Evolutionary conservation across 768 basidiomycete genomes (phyloP), one percentile per base, ranked within the genome.

Genomic region (Suillus americanus): DNA sequence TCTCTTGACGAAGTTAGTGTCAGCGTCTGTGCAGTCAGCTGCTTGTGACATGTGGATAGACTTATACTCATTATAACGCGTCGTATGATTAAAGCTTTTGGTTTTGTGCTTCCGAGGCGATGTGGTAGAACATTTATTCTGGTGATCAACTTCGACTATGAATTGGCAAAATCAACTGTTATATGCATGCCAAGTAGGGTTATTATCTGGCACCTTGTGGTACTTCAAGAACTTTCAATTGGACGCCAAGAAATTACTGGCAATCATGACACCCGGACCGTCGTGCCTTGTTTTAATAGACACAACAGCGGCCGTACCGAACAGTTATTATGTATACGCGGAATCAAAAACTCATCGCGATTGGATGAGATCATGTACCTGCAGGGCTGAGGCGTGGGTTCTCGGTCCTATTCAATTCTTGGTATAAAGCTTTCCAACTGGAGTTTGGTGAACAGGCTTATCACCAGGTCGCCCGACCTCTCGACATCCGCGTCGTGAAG

Each of bases 211-310:
- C 16, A 30, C 28, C 16, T 18, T 53, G 51, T 48, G 46, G 23
- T 23, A 14, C 23, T 7, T 50, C 14, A 23, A 43, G 43, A 50
- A 3, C 14, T 51, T 28, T 25, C 1, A 25, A 18, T 7, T 6
- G 3, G 50, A 50, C 25, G 23, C 20, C 43, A 20, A 43, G 40
- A 41, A 18, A 8, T 43, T 16, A 7, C 41, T 43, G 45, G 12
- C 12, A 23, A 23, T 23, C 2, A 25, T 50, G n/a, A 6, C 9
- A 48, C 14, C 48, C 48, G 48, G 14, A 50, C 48, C 25, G 25
- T 12, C 10, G 64, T 63, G 41, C 64, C 64, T 65, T 12, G 12
- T 33, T 38, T 62, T 45, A 35, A 61, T 62, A 38, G 23, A 57
- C 23, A 57, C 35, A 35, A 38, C 10, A 54, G 12, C 10, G 18